Evolutionary conservation across 331 rosid genomes (phyloP).

Genomic region (Malus hybrid): DNA sequence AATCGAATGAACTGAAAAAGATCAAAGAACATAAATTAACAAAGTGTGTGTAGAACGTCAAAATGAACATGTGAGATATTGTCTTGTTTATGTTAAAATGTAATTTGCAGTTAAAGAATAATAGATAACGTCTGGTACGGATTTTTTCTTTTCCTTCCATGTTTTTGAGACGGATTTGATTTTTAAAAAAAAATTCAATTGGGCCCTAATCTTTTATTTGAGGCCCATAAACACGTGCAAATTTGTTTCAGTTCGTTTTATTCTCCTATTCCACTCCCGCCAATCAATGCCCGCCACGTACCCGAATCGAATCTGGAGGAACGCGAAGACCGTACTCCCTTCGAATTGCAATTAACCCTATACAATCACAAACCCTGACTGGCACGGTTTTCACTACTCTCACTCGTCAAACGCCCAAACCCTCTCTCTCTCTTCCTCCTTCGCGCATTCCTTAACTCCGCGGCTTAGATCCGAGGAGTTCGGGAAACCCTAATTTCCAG

Average conservation of each 20-base stretch:
- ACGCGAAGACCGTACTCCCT: not conserved
- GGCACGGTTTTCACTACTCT: not conserved
- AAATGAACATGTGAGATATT: too few relatives aligned
- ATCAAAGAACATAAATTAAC: too few relatives aligned
- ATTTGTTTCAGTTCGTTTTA: not conserved
- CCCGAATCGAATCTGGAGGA: slow-evolving; percentile 27
- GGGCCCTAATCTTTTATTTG: not conserved
- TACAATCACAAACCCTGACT: not conserved
- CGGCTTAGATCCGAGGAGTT: slow-evolving; percentile 82
- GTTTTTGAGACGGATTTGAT: too few relatives aligned
- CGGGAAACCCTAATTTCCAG: slow-evolving; percentile 47
- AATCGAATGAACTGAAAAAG: too few relatives aligned
- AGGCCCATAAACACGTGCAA: not conserved
- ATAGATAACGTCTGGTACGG: too few relatives aligned
- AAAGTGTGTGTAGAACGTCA: too few relatives aligned
- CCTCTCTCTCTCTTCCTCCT: not conserved
- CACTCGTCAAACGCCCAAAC: not conserved
- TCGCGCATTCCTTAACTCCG: slow-evolving; percentile 41
- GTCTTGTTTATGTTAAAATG: not conserved
- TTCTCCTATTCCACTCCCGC: not conserved
- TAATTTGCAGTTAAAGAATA: too few relatives aligned
- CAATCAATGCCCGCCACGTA: not conserved
- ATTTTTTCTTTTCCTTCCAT: too few relatives aligned
- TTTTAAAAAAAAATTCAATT: not conserved
- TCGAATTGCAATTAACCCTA: too few relatives aligned